These are phyloP conservation scores for Gliomastix tumulicola DNA, from an alignment of 2,329 filamentous ascomycete genomes.

Conservation along the genomic window DNA sequence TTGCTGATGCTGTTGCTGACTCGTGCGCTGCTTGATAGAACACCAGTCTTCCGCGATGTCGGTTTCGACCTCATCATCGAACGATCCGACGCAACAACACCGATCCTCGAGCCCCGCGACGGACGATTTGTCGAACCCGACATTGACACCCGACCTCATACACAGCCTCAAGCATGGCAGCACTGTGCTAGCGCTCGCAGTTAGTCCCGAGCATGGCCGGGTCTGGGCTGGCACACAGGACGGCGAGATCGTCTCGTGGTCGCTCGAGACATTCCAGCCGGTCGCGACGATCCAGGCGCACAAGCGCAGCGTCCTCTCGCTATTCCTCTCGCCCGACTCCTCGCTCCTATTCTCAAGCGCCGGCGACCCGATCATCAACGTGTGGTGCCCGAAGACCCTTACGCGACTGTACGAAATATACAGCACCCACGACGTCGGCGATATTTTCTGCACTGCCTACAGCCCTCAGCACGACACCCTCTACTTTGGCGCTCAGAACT, in stretches of 20 bases:
- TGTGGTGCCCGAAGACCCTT: slow-evolving; percentile 78
- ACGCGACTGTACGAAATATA: slow-evolving; percentile 81
- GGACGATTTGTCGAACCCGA: neutral
- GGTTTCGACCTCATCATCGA: too few relatives aligned
- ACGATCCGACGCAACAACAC: too few relatives aligned
- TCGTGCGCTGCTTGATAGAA: too few relatives aligned
- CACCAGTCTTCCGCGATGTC: too few relatives aligned
- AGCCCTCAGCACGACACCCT: slow-evolving; percentile 72
- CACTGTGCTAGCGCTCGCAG: slow-evolving; percentile 74
- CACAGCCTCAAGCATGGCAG: slow-evolving; percentile 72
- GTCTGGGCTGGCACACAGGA: slow-evolving; percentile 92
- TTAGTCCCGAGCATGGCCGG: slow-evolving; percentile 68
- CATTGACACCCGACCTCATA: slow-evolving; percentile 17
- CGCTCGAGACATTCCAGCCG: slow-evolving; percentile 78
- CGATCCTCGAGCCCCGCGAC: too few relatives aligned
- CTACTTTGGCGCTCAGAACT: slow-evolving; percentile 91
- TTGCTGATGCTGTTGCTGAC: too few relatives aligned
- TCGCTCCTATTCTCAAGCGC: slow-evolving; percentile 83
- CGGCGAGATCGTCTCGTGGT: slow-evolving; percentile 90
- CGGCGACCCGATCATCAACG: slow-evolving; percentile 88
- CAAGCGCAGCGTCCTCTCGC: slow-evolving; percentile 80
- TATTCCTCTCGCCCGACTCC: slow-evolving; percentile 71
- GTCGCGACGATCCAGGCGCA: slow-evolving; percentile 78
- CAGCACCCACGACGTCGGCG: slow-evolving; percentile 88
- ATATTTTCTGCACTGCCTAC: slow-evolving; percentile 93